Conservation (phyloP, 169 alveolate genomes). For the Plasmodium cynomolgi region DNA sequence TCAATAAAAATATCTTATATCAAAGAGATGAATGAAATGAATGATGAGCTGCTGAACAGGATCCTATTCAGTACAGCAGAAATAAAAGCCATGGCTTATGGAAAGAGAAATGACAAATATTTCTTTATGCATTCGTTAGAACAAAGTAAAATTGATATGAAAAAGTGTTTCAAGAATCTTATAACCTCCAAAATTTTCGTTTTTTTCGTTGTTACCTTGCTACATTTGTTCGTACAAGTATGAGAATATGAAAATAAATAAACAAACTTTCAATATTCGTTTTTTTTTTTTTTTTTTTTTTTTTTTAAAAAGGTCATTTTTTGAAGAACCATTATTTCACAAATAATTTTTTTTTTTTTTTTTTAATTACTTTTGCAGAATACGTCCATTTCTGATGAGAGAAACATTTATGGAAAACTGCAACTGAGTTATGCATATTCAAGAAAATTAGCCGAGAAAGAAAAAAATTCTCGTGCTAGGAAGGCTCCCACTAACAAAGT, state of each 20-base stretch:
- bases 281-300: background rate
- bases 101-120: background rate
- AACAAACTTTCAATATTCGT: background rate
- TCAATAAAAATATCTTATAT: background rate
- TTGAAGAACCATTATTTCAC: background rate
- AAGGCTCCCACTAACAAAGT: background rate
- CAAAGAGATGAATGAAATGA: background rate
- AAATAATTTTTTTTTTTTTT: background rate
- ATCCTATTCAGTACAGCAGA: background rate
- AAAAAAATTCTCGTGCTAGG: background rate
- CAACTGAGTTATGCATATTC: background rate
- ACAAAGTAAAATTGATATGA: background rate
- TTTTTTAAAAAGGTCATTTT: background rate
- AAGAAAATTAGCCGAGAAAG: background rate
- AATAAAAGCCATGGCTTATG: background rate
- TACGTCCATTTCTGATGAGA: background rate
- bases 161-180: background rate
- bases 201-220: background rate
- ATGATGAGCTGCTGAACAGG: background rate
- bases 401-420: background rate
- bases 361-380: background rate
- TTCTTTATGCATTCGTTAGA: background rate
- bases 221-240: constrained; percentile 14
- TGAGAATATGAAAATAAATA: background rate
- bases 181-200: background rate